Percentiles rank a stretch among this genome's conserved stretches.
Evolutionary conservation across 345 rosid genomes (phyloP).

Genomic region (Atalantia buxifolia): DNA sequence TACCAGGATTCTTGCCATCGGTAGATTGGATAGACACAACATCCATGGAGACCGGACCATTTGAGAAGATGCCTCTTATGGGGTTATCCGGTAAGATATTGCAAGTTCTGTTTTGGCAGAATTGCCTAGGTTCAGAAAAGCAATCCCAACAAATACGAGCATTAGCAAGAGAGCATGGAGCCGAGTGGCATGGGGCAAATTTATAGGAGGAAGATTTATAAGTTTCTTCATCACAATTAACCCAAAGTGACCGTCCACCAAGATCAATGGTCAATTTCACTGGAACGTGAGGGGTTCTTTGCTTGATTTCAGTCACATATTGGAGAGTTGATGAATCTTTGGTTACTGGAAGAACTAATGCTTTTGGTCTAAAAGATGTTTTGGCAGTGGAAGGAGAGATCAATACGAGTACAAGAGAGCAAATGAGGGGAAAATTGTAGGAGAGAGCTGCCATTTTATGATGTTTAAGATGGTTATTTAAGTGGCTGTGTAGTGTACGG

Average conservation of each 20-base stretch:
- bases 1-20: not conserved
- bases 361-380: slow-evolving; percentile 5
- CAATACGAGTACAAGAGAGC: not conserved
- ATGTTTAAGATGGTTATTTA: too few species aligned
- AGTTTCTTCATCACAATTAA: not conserved
- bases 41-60: not conserved
- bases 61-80: not conserved
- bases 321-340: slow-evolving; percentile 20
- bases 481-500: too few species aligned
- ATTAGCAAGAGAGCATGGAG: not conserved
- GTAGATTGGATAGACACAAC: not conserved
- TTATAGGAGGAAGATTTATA: not conserved
- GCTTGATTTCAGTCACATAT: slow-evolving; percentile 20
- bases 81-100: not conserved
- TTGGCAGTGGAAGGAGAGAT: not conserved
- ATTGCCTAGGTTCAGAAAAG: not conserved
- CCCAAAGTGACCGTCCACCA: not conserved
- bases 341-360: slow-evolving; percentile 15
- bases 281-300: slow-evolving; percentile 16
- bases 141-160: not conserved
- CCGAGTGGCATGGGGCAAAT: not conserved
- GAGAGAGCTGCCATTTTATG: not conserved
- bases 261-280: slow-evolving; percentile 3
- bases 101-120: not conserved
- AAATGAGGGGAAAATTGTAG: not conserved